Evolutionary conservation across 1,139 yeast genomes (phyloP).

Genomic region (Pichia terricola): DNA sequence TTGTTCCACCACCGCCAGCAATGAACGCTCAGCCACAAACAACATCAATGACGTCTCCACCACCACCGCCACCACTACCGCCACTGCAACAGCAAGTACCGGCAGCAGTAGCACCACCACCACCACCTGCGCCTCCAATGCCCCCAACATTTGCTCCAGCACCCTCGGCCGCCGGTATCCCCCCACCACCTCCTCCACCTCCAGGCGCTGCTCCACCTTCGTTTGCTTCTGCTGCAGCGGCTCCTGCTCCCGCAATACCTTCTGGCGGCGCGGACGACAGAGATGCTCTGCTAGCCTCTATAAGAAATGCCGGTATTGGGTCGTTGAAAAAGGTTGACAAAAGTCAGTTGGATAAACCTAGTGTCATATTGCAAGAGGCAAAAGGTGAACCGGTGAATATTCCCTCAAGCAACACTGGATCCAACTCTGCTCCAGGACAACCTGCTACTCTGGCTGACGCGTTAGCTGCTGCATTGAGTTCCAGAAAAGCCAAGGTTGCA

Average conservation of each 20-base stretch:
- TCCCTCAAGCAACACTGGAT: constrained; percentile 10
- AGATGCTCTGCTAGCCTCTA: constrained; percentile 81
- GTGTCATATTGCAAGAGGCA: constrained; percentile 61
- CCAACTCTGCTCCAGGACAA: constrained; percentile 25
- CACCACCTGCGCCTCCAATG: constrained; percentile 20
- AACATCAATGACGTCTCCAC: constrained; percentile 10
- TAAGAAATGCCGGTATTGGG: constrained; percentile 67
- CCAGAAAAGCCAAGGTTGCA: constrained; percentile 75
- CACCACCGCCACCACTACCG: constrained; percentile 5
- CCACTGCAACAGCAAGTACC: constrained; percentile 9
- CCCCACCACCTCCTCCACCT: constrained; percentile 23
- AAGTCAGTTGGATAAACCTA: constrained; percentile 71
- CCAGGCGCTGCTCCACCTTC: constrained; percentile 12
- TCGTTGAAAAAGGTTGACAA: constrained; percentile 71
- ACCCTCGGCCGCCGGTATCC: constrained; percentile 10
- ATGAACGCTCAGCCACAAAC: constrained; percentile 1
- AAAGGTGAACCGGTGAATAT: constrained; percentile 40
- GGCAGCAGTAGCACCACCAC: constrained; percentile 18
- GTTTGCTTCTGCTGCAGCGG: constrained; percentile 10
- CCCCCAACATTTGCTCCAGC: constrained; percentile 20
- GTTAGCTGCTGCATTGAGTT: constrained; percentile 72
- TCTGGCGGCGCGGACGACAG: constrained; percentile 39
- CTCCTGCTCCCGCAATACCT: constrained; percentile 21
- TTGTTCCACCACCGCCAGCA: constrained; percentile 12
- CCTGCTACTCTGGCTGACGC: constrained; percentile 41